Base-by-base conservation (phyloP, 192 early-diverging fungal species). In the Chytriomyces hyalinus region DNA sequence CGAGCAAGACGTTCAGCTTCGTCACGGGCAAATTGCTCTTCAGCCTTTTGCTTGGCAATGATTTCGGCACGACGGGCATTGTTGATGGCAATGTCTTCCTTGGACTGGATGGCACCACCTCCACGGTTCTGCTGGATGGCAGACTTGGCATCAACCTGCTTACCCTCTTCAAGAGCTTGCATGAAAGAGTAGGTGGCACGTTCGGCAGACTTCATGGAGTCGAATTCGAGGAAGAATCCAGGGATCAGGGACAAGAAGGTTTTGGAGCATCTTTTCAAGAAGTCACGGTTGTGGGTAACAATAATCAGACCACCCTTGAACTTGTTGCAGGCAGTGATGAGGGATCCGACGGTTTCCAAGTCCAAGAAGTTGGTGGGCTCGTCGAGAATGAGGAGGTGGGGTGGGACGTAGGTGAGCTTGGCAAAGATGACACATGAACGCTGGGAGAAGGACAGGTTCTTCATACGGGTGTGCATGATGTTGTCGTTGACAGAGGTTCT, bases 361-460 rank as follows among this genome's bases (percentile, higher is more conserved):
- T 94, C 93, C 78, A 92, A 82, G 84, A 87, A 92, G 85, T 91
- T 84, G 83, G 91, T 89, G 70, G 90, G 86, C 84, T 93, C 89
- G 83, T 94, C 92, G 53, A 94, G 79, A 45, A 94, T 90, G 50
- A 94, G 80, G 83, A 94, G 91, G 78, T 94, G 93, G 57, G 91
- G 92, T 81, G 91, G 89, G 76, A 91, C 88, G 90, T 92, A 94
- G 91, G 93, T 93, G 47, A 90, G 87, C 44, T 89, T 92, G 66
- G 86, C 92, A 74, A 94, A 89, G 48, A 94, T 92, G 53, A 94
- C 92, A 85, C 93, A 93, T 67, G 93, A 92, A 75, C 92, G 93
- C 83, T 93, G 93, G 57, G 92, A 92, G 51, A 90, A 92, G 43
- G 91, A 92, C 22, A 94, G 84, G 69, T 89, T 87, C 70, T 87